Percentiles rank a stretch among this genome's conserved stretches.
Evolutionary conservation across 345 rosid genomes (phyloP).

Genomic region (Barbarea vulgaris): DNA sequence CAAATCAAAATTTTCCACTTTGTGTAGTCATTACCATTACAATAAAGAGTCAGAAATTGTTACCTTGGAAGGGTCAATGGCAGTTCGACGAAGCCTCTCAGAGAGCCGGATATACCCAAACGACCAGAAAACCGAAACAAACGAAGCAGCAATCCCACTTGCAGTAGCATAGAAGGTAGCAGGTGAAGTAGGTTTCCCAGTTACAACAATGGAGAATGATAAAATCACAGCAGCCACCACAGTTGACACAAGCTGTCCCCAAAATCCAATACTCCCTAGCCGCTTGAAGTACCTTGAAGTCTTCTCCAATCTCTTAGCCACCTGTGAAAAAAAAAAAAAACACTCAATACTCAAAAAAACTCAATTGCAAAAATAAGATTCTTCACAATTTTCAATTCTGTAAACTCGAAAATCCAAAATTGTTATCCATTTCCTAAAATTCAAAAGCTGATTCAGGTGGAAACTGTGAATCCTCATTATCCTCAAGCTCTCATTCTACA

Average conservation of each 20-base stretch:
- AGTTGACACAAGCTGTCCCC: conserved; percentile 93
- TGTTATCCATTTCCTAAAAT: not conserved
- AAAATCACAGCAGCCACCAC: conserved; percentile 86
- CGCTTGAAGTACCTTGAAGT: conserved; percentile 93
- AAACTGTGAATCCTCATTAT: conserved; percentile 6
- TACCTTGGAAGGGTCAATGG: conserved; percentile 92
- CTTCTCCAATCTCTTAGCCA: conserved; percentile 84
- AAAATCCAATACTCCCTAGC: conserved; percentile 86
- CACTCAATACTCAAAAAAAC: not conserved
- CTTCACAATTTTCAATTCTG: not conserved
- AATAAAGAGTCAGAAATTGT: not conserved
- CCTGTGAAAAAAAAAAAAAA: conserved; percentile 49
- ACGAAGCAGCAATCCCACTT: conserved; percentile 87
- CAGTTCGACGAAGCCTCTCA: conserved; percentile 76
- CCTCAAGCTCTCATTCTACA: not conserved
- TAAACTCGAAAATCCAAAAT: not conserved
- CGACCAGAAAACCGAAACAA: conserved; percentile 93
- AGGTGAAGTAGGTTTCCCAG: conserved; percentile 86
- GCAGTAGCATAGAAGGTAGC: conserved; percentile 85
- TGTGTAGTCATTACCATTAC: not conserved
- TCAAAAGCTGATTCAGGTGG: not conserved
- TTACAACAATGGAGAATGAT: conserved; percentile 75
- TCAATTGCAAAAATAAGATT: not conserved
- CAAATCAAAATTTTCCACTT: not conserved
- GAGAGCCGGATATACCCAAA: conserved; percentile 91